Evolutionary conservation across 2,329 filamentous ascomycete genomes (phyloP), one percentile per base, ranked within the genome.

Genomic region (Cladosporium phlei): DNA sequence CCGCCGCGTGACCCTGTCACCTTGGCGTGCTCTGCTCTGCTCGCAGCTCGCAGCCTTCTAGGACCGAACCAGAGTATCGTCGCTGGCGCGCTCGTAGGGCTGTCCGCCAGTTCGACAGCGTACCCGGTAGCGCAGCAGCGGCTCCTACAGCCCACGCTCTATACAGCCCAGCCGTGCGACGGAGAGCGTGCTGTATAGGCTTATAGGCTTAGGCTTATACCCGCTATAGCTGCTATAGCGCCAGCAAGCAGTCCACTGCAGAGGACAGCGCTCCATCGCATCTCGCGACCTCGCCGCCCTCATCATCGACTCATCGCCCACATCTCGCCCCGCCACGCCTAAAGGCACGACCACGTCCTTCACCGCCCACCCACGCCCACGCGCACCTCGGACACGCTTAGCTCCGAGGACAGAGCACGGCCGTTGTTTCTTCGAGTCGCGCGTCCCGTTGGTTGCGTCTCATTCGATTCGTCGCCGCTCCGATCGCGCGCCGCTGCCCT

Each of bases 391-490:
- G n/a, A n/a, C n/a, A n/a, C n/a, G 30, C 22, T 33, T 32, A 44
- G 40, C 40, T 21, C 40, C 40, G 40, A 44, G 14, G 28, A 12
- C 28, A 32, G 30, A 34, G 40, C 40, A 44, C 40, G 40, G 40
- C 30, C 40, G 16, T 17, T n/a, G n/a, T n/a, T 21, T n/a, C 2
- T 11, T 35, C 40, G 40, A 44, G 29, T 44, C 40, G 40, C 29
- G 28, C 28, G 24, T 33, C 29, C 29, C 39, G 27, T n/a, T 30
- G 30, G 40, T 44, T 44, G 40, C 30, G 40, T 35, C 28, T 44
- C 40, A 44, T 35, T 44, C 32, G 21, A n/a, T n/a, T n/a, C n/a
- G n/a, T 35, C 33, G 40, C 40, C 40, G 40, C 40, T 44, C 40
- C 40, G 40, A 44, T 44, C 30, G 21, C 29, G 40, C 40, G 22